Evolutionary conservation across 495 filamentous ascomycete genomes (phyloP).

Genomic region (Talaromyces liani): DNA sequence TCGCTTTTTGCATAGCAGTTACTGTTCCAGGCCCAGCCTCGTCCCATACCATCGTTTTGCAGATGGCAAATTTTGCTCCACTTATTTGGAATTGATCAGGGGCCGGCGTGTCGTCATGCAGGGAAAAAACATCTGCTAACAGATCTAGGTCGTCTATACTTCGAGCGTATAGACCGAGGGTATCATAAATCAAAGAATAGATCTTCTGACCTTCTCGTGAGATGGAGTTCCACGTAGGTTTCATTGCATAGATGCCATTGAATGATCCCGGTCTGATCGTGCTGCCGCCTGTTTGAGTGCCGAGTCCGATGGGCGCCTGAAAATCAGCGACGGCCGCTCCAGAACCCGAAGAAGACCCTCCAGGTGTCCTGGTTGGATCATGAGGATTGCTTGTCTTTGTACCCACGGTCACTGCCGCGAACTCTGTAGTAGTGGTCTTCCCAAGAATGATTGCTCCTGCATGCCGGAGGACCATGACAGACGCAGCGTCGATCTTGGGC

Average conservation of each 20-base stretch:
- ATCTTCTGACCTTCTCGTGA: constrained; percentile 44
- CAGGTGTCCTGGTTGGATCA: constrained; percentile 52
- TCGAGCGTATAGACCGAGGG: constrained; percentile 43
- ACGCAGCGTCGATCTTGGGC: background rate
- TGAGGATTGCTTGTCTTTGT: constrained; percentile 45
- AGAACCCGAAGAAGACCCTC: constrained; percentile 57
- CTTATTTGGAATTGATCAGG: constrained; percentile 22
- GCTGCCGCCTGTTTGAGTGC: constrained; percentile 3
- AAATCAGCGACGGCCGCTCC: constrained; percentile 34
- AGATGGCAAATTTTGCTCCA: constrained; percentile 38
- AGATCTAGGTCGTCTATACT: constrained; percentile 42
- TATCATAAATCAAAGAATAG: constrained; percentile 44
- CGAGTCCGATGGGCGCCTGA: background rate
- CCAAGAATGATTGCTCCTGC: constrained; percentile 60
- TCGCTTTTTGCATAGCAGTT: constrained; percentile 21
- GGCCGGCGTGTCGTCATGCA: constrained; percentile 36
- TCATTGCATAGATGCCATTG: constrained; percentile 47
- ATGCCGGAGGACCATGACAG: constrained; percentile 21
- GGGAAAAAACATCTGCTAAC: constrained; percentile 35
- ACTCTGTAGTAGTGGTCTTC: constrained; percentile 25
- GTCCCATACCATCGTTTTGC: constrained; percentile 40
- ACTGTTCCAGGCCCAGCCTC: constrained; percentile 33
- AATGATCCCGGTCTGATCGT: constrained; percentile 44
- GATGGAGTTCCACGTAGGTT: constrained; percentile 50
- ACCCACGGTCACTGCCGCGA: background rate